Percentiles rank a stretch among this genome's conserved stretches.
phyloP scores from a whole-genome alignment of 208 protist genomes.

The Trypanosoma conorhini region DNA sequence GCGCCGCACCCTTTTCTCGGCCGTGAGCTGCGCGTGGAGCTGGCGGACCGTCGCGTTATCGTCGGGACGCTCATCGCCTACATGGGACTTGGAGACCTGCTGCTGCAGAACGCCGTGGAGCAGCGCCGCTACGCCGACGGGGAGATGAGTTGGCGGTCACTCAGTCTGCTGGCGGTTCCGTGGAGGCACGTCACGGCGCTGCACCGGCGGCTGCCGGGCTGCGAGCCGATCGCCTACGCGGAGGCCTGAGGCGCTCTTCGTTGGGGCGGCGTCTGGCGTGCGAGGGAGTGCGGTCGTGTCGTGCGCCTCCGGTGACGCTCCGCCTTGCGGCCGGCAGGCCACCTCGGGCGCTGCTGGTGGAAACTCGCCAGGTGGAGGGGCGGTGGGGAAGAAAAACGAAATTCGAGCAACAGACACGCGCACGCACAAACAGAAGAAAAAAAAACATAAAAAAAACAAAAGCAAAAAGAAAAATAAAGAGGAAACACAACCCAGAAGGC shows the following conservation, averaged over 20 bases:
- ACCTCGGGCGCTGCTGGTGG: no score
- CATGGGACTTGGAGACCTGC: conserved; percentile 72
- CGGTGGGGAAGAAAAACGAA: no score
- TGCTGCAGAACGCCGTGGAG: conserved; percentile 66
- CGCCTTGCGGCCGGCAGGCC: no score
- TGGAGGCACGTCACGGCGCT: conserved; percentile 66
- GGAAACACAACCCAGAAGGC: background rate
- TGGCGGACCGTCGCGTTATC: conserved; percentile 69
- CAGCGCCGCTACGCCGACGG: conserved; percentile 70
- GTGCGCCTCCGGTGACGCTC: no score
- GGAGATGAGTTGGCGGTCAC: conserved; percentile 42
- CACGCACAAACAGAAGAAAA: conserved; percentile 28
- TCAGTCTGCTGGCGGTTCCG: conserved; percentile 69
- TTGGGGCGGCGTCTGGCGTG: no score
- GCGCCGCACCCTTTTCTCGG: conserved; percentile 56
- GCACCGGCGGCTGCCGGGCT: conserved; percentile 53
- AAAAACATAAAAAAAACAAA: conserved; percentile 16
- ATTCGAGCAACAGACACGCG: no score
- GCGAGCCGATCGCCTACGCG: conserved; percentile 33
- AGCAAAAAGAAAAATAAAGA: background rate
- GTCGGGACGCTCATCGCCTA: conserved; percentile 73
- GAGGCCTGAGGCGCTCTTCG: conserved; percentile 3
- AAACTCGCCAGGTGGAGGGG: no score
- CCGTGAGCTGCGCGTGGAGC: conserved; percentile 77
- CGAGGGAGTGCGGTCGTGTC: no score